Evolutionary conservation across 192 early-diverging fungal genomes (phyloP).

Genomic region (Coemansia pectinata): DNA sequence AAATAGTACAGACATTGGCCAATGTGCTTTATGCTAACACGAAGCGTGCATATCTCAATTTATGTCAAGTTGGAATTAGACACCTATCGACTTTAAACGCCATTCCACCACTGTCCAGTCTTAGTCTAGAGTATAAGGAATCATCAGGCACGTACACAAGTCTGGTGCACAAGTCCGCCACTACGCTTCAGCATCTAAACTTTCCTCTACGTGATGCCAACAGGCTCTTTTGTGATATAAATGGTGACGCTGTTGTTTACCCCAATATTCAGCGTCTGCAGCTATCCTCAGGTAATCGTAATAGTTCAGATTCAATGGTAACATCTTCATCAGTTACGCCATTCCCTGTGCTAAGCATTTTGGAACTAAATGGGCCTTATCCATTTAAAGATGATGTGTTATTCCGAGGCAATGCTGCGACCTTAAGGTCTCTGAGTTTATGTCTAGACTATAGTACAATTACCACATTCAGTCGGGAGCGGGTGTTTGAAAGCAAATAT

Average conservation of each 20-base stretch:
- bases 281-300: neutral
- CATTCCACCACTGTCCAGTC: neutral
- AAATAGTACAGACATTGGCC: neutral
- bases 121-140: too few relatives aligned
- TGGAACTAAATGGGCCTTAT: neutral
- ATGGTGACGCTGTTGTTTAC: neutral
- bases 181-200: neutral
- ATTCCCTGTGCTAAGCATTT: neutral
- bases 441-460: neutral
- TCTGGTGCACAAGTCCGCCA: neutral
- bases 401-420: constrained; percentile 8
- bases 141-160: neutral
- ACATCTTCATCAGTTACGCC: neutral
- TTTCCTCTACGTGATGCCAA: too few relatives aligned
- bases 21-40: neutral
- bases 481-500: neutral
- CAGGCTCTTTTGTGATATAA: neutral
- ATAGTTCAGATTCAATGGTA: neutral
- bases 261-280: neutral
- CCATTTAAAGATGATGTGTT: constrained; percentile 9
- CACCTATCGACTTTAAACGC: neutral
- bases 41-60: neutral
- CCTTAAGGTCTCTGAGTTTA: neutral
- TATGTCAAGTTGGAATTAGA: neutral
- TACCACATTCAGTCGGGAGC: neutral